Evolutionary conservation across 768 basidiomycete genomes (phyloP).

Genomic region (Kwoniella heveanensis): DNA sequence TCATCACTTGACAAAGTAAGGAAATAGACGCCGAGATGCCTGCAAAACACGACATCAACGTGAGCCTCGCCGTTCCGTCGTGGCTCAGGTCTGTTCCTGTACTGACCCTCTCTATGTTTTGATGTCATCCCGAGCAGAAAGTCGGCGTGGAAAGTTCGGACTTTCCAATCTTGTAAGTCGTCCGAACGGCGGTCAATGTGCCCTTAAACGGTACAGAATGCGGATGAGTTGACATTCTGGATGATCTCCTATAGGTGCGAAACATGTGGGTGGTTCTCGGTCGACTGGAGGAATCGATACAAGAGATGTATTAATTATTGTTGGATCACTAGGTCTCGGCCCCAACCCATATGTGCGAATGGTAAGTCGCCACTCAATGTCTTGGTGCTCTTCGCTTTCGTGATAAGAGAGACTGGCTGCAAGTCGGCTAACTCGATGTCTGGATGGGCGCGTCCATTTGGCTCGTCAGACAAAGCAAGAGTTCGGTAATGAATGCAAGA

Average conservation of each 20-base stretch:
- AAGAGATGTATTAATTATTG: neutral
- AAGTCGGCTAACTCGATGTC: neutral
- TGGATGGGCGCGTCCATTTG: too few species aligned
- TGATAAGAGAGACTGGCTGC: neutral
- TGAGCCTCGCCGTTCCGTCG: conserved; percentile 14
- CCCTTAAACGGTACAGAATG: too few species aligned
- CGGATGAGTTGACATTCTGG: too few species aligned
- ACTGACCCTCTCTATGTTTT: neutral
- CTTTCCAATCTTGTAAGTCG: conserved; percentile 54
- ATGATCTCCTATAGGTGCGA: conserved; percentile 56
- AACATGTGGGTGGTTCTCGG: conserved; percentile 52
- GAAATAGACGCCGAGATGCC: conserved; percentile 33
- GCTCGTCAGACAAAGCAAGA: conserved; percentile 84
- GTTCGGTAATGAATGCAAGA: conserved; percentile 92
- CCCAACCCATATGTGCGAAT: conserved; percentile 91
- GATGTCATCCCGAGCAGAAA: conserved; percentile 38
- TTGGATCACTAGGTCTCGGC: conserved; percentile 67
- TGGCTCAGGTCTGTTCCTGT: neutral
- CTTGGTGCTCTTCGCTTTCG: neutral
- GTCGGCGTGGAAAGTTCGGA: conserved; percentile 55
- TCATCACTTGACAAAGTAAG: too few species aligned
- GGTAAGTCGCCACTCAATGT: conserved; percentile 61
- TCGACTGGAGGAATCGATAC: neutral
- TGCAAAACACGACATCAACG: conserved; percentile 55
- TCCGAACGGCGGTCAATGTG: too few species aligned